These are phyloP conservation scores for Saccharomyces hybrid DNA, from an alignment of 1,139 yeast genomes.

Conservation along the genomic window DNA sequence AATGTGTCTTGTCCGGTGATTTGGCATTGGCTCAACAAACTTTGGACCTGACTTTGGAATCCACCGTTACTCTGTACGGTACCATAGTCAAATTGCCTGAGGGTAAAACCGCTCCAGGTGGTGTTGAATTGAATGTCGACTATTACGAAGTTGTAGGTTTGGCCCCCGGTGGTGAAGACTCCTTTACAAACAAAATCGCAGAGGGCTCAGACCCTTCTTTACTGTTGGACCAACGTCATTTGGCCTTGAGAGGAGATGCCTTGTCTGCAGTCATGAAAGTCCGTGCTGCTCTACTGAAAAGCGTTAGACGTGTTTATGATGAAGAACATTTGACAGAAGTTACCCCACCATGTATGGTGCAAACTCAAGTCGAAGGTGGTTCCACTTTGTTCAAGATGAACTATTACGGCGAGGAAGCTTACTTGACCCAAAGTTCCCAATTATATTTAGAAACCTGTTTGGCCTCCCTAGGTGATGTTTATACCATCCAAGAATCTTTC, in stretches of 20 bases:
- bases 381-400: constrained; percentile 88
- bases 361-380: constrained; percentile 99
- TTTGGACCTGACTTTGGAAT: constrained; percentile 76
- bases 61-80: constrained; percentile 77
- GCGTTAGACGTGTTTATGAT: constrained; percentile 68
- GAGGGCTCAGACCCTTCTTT: constrained; percentile 92
- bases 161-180: constrained; percentile 95
- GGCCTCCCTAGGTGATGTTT: constrained; percentile 95
- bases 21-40: constrained; percentile 88
- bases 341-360: constrained; percentile 99
- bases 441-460: constrained; percentile 93
- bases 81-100: constrained; percentile 77
- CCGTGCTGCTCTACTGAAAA: constrained; percentile 67
- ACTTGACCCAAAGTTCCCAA: constrained; percentile 94
- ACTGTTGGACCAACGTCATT: constrained; percentile 89
- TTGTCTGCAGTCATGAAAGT: constrained; percentile 93
- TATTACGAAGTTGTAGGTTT: constrained; percentile 81
- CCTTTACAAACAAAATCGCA: constrained; percentile 89
- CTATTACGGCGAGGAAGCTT: constrained; percentile 97
- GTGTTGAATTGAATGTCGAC: constrained; percentile 88
- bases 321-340: constrained; percentile 83
- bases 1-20: constrained; percentile 83
- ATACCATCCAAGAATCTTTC: constrained; percentile 96
- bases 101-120: constrained; percentile 97
- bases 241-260: constrained; percentile 91